Conservation (phyloP, 108 stramenopile genomes). For the Nitzschia putrida region DNA sequence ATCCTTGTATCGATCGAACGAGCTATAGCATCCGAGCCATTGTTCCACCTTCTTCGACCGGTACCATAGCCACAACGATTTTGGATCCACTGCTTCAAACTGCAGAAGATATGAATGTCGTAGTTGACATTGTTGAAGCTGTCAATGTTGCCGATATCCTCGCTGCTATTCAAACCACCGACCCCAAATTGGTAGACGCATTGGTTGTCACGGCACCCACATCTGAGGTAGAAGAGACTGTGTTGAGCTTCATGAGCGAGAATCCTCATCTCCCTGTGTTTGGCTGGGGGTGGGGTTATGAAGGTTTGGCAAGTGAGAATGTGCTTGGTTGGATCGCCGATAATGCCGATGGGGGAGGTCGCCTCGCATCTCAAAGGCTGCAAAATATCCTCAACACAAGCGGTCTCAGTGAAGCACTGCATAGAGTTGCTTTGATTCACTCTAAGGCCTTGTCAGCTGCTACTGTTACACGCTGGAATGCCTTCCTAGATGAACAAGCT, state of each 20-base stretch:
- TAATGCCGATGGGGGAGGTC: slow-evolving; percentile 13
- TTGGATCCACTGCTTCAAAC: too few species aligned
- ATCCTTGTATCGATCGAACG: slow-evolving; percentile 29
- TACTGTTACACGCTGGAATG: too few species aligned
- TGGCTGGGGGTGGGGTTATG: slow-evolving; percentile 32
- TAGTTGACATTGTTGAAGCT: neutral
- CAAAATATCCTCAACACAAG: neutral
- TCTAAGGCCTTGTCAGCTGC: too few species aligned
- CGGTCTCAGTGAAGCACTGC: too few species aligned
- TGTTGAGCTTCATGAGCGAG: neutral
- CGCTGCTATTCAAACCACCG: neutral
- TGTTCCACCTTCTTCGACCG: neutral
- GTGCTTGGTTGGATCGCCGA: slow-evolving; percentile 20
- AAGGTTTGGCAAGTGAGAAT: neutral
- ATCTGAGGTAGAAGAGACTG: too few species aligned
- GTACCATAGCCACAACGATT: neutral
- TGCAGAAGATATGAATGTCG: neutral
- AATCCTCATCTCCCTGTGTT: slow-evolving; percentile 16
- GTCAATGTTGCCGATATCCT: too few species aligned
- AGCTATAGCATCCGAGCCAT: slow-evolving; percentile 12
- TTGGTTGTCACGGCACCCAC: slow-evolving; percentile 22
- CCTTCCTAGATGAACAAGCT: too few species aligned
- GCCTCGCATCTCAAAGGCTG: slow-evolving; percentile 18
- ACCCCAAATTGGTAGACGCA: neutral
- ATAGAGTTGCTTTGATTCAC: too few species aligned